These are phyloP conservation scores for Jasminum sambac DNA, from an alignment of 257 asterid species.

Conservation along the genomic window DNA sequence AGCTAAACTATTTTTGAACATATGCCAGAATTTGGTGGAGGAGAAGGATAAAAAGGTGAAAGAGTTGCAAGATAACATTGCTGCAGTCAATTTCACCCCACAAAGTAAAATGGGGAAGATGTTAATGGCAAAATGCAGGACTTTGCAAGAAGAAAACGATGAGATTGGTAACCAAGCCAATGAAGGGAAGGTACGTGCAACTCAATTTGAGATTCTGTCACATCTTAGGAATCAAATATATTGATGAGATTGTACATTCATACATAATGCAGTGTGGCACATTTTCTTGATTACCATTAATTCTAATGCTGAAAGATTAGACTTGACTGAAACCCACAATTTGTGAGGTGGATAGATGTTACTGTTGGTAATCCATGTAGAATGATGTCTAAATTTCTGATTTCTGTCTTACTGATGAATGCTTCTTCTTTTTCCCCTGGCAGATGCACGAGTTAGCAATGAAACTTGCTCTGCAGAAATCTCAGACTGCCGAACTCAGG, in stretches of 20 bases:
- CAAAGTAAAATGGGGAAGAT: slow-evolving; percentile 97
- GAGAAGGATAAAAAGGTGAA: slow-evolving; percentile 95
- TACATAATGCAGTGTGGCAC: neutral
- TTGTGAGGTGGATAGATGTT: neutral
- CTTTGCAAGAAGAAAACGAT: slow-evolving; percentile 93
- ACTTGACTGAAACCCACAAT: slow-evolving; percentile 10
- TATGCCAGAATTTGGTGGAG: slow-evolving; percentile 82
- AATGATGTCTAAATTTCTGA: neutral
- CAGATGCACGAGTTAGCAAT: slow-evolving; percentile 86
- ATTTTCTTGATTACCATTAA: slow-evolving; percentile 2
- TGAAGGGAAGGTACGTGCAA: slow-evolving; percentile 85
- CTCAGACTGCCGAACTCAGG: slow-evolving; percentile 80
- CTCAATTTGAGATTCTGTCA: slow-evolving; percentile 10
- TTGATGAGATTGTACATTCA: neutral
- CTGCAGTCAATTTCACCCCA: slow-evolving; percentile 91
- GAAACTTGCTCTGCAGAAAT: slow-evolving; percentile 79
- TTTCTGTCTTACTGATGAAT: slow-evolving; percentile 9
- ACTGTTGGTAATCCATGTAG: neutral
- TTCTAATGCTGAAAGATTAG: slow-evolving; percentile 7
- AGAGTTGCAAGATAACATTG: slow-evolving; percentile 87
- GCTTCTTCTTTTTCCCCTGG: slow-evolving; percentile 18
- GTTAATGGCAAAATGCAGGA: slow-evolving; percentile 96
- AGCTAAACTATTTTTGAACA: slow-evolving; percentile 20
- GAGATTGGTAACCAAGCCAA: slow-evolving; percentile 97
- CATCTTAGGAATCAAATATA: neutral